Conservation (phyloP, 176 grass and related monocot species). For the Saccharum officinarum region DNA sequence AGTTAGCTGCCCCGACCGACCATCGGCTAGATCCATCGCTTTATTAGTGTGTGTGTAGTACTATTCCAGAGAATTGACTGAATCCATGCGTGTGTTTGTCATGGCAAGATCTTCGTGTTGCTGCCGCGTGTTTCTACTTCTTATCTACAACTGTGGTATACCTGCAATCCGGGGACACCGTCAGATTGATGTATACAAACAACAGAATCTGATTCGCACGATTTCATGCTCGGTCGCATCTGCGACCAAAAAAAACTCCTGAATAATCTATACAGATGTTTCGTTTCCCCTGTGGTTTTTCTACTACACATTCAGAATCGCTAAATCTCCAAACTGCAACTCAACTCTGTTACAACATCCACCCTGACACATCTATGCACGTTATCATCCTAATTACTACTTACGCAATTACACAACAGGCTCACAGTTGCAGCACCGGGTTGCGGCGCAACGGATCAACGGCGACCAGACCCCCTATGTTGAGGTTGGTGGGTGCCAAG, state of each 20-base stretch:
- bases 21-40: too few relatives aligned
- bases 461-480: slow-evolving; percentile 32
- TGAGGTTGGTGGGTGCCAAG: slow-evolving; percentile 24
- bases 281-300: slow-evolving; percentile 48
- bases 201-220: not conserved
- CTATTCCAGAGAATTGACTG: too few relatives aligned
- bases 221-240: slow-evolving; percentile 5
- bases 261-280: slow-evolving; percentile 69
- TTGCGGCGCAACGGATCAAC: slow-evolving; percentile 37
- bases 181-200: not conserved
- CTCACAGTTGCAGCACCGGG: slow-evolving; percentile 51
- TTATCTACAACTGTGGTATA: too few relatives aligned
- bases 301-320: slow-evolving; percentile 55
- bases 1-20: too few relatives aligned
- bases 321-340: slow-evolving; percentile 31
- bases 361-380: slow-evolving; percentile 43
- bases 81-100: too few relatives aligned
- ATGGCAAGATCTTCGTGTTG: too few relatives aligned
- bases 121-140: too few relatives aligned
- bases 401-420: slow-evolving; percentile 46
- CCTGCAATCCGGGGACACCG: not conserved
- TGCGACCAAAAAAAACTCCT: slow-evolving; percentile 9
- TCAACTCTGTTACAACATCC: slow-evolving; percentile 30
- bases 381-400: slow-evolving; percentile 36
- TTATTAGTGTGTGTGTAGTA: too few relatives aligned